Conservation (phyloP, 345 rosid species). For the Noccaea caerulescens region DNA sequence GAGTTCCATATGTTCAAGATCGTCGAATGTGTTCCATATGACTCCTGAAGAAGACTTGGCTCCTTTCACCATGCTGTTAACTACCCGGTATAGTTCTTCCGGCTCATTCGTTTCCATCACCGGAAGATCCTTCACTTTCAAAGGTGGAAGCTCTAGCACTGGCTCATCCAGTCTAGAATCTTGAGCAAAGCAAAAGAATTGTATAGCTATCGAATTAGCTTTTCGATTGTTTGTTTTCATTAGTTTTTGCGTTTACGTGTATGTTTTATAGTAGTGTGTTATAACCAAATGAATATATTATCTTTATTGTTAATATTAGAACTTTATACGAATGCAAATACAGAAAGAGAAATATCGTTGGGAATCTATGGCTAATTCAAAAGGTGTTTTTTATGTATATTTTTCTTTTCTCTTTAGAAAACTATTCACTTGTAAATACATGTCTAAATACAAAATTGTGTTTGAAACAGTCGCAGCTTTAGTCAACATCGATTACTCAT, state of each 20-base stretch:
- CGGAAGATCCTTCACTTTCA: conserved; percentile 56
- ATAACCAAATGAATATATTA: neutral
- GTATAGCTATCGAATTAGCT: neutral
- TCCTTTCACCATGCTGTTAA: conserved; percentile 36
- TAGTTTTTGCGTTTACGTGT: neutral
- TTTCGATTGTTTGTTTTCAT: conserved; percentile 2
- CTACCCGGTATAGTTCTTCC: conserved; percentile 19
- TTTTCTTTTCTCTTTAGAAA: no score
- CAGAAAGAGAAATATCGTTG: neutral
- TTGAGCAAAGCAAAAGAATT: conserved; percentile 12
- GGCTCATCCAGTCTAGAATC: conserved; percentile 49
- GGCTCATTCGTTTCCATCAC: conserved; percentile 32
- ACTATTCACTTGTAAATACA: neutral
- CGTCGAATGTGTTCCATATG: conserved; percentile 59
- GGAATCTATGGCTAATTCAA: no score
- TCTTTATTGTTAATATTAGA: neutral
- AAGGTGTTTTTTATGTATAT: no score
- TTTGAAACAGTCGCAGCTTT: neutral
- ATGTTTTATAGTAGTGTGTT: neutral
- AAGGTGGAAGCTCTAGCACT: conserved; percentile 49
- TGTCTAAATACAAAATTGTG: neutral
- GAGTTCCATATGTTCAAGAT: conserved; percentile 49
- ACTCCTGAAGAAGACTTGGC: conserved; percentile 53
- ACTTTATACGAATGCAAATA: neutral
- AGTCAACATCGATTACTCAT: no score